Evolutionary conservation across 2,329 filamentous ascomycete genomes (phyloP), one percentile per base, ranked within the genome.

Genomic region (Ascochyta viciae-villosae): DNA sequence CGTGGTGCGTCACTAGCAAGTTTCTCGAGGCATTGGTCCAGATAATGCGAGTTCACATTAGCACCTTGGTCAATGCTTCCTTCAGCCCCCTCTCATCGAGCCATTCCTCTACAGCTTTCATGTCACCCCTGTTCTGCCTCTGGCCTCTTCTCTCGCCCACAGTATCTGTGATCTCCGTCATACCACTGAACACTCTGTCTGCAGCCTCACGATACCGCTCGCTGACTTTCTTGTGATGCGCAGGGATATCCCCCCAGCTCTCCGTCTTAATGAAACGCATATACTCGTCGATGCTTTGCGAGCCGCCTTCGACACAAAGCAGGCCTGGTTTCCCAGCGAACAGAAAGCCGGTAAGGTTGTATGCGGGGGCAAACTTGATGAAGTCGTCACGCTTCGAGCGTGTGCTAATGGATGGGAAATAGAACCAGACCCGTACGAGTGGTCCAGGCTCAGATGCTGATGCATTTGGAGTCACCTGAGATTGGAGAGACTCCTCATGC

Each of bases 261-360:
- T 86, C 82, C 6, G 83, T 87, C 71, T 86, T 86, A 73, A 87
- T 87, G 53, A 83, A 86, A 26, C 78, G 82, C 85, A 87, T 87
- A 61, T 85, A 87, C 9, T 79, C 80, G 52, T 87, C 84, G 2
- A 87, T 79, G 24, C 75, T 67, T 7, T 63, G 44, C 0, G 82
- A 81, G 0, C 50, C 67, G 8, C 83, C 83, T 65, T 85, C 83
- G 0, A 85, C 72, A 48, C 82, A 85, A 2, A 85, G 59, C 1
- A 80, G 73, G 2, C 85, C 85, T 0, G 85, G 85, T 57, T 87
- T 87, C 0, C 85, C 85, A 0, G 85, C 85, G 15, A 85, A 75
- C 3, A 87, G 78, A 61, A 87, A 87, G 0, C 85, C 85, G 0
- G 84, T 86, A 0, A 87, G 77, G 2, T 66, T 71, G 66, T 85